These are phyloP conservation scores for Fusarium pseudograminearum DNA, from an alignment of 2,329 filamentous ascomycete species.

Conservation along the genomic window DNA sequence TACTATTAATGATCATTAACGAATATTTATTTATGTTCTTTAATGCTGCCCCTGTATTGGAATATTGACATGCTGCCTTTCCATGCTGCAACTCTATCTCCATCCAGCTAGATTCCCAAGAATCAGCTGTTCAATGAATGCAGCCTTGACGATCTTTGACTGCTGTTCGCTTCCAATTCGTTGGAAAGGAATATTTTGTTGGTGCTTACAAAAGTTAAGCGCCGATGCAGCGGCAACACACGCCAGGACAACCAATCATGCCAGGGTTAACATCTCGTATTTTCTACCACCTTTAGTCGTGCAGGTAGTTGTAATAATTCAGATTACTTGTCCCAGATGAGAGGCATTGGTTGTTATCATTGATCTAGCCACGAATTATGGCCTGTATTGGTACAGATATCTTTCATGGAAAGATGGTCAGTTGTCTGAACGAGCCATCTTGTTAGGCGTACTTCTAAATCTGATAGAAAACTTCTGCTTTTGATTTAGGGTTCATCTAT, in stretches of 20 bases:
- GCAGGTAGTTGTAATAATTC: too few relatives aligned
- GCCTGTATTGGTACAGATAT: too few relatives aligned
- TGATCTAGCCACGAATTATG: too few relatives aligned
- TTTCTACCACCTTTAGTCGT: too few relatives aligned
- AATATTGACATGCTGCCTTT: constrained; percentile 2
- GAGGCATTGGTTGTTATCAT: too few relatives aligned
- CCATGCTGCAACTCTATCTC: neutral
- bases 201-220: constrained; percentile 32
- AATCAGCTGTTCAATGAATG: constrained; percentile 12
- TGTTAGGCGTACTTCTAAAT: too few relatives aligned
- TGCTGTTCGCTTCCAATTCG: constrained; percentile 19
- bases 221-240: constrained; percentile 35
- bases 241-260: constrained; percentile 27
- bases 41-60: neutral
- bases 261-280: too few relatives aligned
- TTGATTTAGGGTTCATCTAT: too few relatives aligned
- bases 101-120: constrained; percentile 13
- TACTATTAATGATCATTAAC: constrained; percentile 26
- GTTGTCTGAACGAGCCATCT: too few relatives aligned
- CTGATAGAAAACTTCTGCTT: too few relatives aligned
- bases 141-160: constrained; percentile 17
- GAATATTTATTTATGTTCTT: constrained; percentile 5
- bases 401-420: too few relatives aligned
- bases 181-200: constrained; percentile 7
- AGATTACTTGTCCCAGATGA: too few relatives aligned